phyloP scores from a whole-genome alignment of 2,329 filamentous ascomycete genomes.

The Epichloe coenophiala region DNA sequence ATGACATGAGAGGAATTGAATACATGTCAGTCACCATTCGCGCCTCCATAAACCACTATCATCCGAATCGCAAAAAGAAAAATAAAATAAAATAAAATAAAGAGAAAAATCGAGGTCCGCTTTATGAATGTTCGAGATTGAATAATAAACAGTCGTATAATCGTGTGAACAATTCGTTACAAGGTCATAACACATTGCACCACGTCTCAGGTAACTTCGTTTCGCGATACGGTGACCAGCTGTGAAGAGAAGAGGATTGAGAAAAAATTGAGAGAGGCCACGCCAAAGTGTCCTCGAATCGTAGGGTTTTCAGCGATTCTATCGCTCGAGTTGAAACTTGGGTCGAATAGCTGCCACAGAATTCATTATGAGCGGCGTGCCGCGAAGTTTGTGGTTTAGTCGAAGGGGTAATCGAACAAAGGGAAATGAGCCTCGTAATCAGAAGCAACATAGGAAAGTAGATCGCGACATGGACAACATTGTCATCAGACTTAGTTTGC shows the following conservation, averaged over 20 bases:
- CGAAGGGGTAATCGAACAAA: conserved; percentile 17
- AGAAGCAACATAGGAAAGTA: not conserved
- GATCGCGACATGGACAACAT: not conserved
- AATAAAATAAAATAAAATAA: no score
- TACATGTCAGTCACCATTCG: conserved; percentile 14
- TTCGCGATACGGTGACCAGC: conserved; percentile 20
- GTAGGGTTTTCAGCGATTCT: not conserved
- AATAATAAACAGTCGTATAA: conserved; percentile 20
- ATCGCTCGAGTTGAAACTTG: conserved; percentile 18
- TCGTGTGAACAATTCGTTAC: conserved; percentile 12
- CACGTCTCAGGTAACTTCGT: conserved; percentile 18
- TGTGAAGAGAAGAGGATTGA: conserved; percentile 17
- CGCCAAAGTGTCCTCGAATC: not conserved
- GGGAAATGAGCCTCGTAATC: conserved; percentile 3
- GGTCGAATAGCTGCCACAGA: conserved; percentile 30
- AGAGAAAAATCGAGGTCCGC: not conserved
- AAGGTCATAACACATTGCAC: conserved; percentile 23
- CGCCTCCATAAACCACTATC: not conserved
- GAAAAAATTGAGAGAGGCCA: conserved; percentile 7
- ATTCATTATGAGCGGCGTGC: conserved; percentile 18
- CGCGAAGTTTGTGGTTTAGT: conserved; percentile 15
- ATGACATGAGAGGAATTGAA: conserved; percentile 10
- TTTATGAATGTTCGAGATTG: not conserved
- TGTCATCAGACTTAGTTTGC: conserved; percentile 47
- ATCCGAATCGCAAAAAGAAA: not conserved